Conservation (phyloP, 2,329 filamentous ascomycete species). For the Ceratocystis colombiana region DNA sequence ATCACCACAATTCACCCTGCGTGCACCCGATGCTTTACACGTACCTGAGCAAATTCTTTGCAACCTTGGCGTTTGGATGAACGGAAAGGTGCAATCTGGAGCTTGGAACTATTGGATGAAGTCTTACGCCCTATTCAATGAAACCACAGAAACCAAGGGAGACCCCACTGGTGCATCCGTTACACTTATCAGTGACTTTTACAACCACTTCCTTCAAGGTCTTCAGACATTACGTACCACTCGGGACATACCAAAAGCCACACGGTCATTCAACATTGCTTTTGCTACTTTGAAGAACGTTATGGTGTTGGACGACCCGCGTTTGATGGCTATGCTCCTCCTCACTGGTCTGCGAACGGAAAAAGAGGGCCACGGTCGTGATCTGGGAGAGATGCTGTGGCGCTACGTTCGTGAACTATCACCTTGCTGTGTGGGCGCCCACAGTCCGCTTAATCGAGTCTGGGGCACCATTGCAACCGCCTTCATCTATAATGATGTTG, state of each 20-base stretch:
- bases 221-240: slow-evolving; percentile 20
- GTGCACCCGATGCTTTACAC: slow-evolving; percentile 21
- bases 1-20: slow-evolving; percentile 17
- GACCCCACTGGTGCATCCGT: slow-evolving; percentile 23
- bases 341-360: slow-evolving; percentile 22
- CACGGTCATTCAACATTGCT: slow-evolving; percentile 25
- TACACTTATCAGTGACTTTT: slow-evolving; percentile 25
- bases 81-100: slow-evolving; percentile 21
- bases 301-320: slow-evolving; percentile 25
- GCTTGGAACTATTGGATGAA: slow-evolving; percentile 22
- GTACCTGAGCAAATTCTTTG: slow-evolving; percentile 23
- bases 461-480: slow-evolving; percentile 23
- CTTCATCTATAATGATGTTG: slow-evolving; percentile 24
- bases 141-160: slow-evolving; percentile 20
- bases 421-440: slow-evolving; percentile 20
- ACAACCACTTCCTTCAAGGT: slow-evolving; percentile 24
- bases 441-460: slow-evolving; percentile 24
- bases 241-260: slow-evolving; percentile 15
- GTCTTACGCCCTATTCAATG: slow-evolving; percentile 16
- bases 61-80: slow-evolving; percentile 22
- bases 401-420: slow-evolving; percentile 23
- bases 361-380: slow-evolving; percentile 24
- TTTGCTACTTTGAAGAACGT: slow-evolving; percentile 22
- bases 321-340: slow-evolving; percentile 24
- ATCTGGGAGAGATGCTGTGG: slow-evolving; percentile 25